phyloP scores from a whole-genome alignment of 192 early-diverging fungal species.

The Funneliformis geosporum region DNA sequence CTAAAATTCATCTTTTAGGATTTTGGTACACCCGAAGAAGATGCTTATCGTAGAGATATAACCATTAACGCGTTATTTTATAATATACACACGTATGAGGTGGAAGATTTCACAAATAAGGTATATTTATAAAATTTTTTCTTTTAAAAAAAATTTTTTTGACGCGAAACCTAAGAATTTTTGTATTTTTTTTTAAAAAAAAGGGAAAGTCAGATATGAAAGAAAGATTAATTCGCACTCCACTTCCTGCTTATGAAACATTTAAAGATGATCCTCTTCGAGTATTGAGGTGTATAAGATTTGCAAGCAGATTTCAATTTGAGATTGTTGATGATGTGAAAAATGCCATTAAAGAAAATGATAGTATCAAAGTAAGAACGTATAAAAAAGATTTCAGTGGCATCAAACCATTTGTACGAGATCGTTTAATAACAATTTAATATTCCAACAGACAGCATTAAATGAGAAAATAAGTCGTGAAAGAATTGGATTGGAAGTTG shows the following conservation, averaged over 20 bases:
- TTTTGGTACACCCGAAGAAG: slow-evolving; percentile 90
- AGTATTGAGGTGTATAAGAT: slow-evolving; percentile 90
- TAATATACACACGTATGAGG: slow-evolving; percentile 80
- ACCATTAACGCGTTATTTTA: slow-evolving; percentile 99
- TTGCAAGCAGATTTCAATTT: slow-evolving; percentile 90
- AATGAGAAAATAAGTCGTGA: slow-evolving; percentile 87
- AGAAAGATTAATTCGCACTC: slow-evolving; percentile 79
- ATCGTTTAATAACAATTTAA: background rate
- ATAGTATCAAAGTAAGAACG: slow-evolving; percentile 52
- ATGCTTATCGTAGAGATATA: slow-evolving; percentile 92
- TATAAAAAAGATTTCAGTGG: background rate
- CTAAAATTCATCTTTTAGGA: slow-evolving; percentile 33
- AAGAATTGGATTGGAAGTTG: slow-evolving; percentile 87
- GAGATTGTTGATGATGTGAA: slow-evolving; percentile 67
- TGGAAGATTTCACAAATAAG: slow-evolving; percentile 85
- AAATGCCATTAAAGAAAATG: slow-evolving; percentile 51
- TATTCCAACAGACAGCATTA: slow-evolving; percentile 54
- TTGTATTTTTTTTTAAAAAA: background rate
- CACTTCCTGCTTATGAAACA: slow-evolving; percentile 84
- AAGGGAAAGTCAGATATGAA: slow-evolving; percentile 75
- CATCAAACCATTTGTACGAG: background rate
- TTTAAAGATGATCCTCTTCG: slow-evolving; percentile 95
- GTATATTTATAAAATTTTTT: slow-evolving; percentile 34
- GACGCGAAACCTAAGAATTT: background rate
- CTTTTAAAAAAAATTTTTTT: slow-evolving; percentile 1